These are phyloP conservation scores for Dissophora globulifera DNA, from an alignment of 192 early-diverging fungal species.

Conservation along the genomic window DNA sequence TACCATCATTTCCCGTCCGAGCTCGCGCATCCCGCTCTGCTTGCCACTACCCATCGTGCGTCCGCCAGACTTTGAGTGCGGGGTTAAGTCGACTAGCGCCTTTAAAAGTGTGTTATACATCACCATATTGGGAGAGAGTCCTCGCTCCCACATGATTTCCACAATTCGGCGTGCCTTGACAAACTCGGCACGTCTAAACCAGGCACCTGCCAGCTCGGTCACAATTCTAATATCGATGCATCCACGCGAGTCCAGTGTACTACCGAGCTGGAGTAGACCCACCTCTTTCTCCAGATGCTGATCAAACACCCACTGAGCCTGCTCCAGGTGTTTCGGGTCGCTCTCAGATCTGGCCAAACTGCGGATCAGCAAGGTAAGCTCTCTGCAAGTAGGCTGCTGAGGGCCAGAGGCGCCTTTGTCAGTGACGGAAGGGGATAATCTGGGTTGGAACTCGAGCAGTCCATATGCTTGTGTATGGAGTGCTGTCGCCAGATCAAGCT, in stretches of 20 bases:
- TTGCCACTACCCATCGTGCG: slow-evolving; percentile 21
- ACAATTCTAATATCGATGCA: slow-evolving; percentile 17
- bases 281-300: slow-evolving; percentile 15
- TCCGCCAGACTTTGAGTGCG: slow-evolving; percentile 1
- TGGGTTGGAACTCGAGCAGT: background rate
- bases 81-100: slow-evolving; percentile 29
- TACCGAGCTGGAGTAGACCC: background rate
- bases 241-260: too few species aligned
- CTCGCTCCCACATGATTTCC: slow-evolving; percentile 17
- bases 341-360: slow-evolving; percentile 6
- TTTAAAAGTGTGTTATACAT: slow-evolving; percentile 50
- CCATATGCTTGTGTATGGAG: slow-evolving; percentile 17
- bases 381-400: background rate
- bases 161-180: background rate
- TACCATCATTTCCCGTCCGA: slow-evolving; percentile 41
- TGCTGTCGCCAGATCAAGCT: slow-evolving; percentile 19
- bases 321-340: slow-evolving; percentile 11
- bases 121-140: slow-evolving; percentile 33
- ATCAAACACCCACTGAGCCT: slow-evolving; percentile 40
- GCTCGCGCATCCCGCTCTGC: slow-evolving; percentile 21
- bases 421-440: background rate
- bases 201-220: slow-evolving; percentile 34
- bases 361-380: slow-evolving; percentile 13
- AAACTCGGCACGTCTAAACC: slow-evolving; percentile 35
- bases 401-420: background rate